Percentiles rank a stretch among this genome's conserved stretches.
Evolutionary conservation across 2,329 filamentous ascomycete genomes (phyloP).

Genomic region (Arthrobotrys megalospora): DNA sequence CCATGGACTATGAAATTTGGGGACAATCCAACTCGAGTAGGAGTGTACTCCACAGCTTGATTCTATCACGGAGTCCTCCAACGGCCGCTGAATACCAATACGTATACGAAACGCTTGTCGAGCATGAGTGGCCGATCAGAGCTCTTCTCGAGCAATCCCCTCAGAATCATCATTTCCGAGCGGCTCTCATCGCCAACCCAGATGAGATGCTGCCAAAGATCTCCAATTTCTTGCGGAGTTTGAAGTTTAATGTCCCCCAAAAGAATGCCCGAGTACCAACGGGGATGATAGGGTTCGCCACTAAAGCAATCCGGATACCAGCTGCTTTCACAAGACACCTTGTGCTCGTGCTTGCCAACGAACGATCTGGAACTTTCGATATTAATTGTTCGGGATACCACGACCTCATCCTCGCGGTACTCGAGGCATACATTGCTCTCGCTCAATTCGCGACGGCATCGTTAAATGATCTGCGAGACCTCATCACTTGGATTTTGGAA

Average conservation of each 20-base stretch:
- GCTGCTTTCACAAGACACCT: constrained; percentile 21
- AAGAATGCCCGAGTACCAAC: background rate
- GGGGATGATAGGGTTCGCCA: background rate
- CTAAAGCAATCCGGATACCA: background rate
- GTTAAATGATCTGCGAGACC: background rate
- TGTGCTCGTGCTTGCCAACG: constrained; percentile 12
- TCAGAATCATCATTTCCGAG: constrained; percentile 13
- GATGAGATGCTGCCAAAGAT: constrained; percentile 33
- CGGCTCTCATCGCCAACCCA: constrained; percentile 1
- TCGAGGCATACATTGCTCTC: constrained; percentile 25
- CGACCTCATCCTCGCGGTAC: background rate
- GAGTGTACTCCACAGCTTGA: background rate
- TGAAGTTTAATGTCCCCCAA: background rate
- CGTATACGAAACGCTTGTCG: constrained; percentile 2
- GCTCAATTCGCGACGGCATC: constrained; percentile 2
- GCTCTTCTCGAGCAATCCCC: constrained; percentile 17
- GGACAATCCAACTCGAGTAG: background rate
- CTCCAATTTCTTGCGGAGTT: background rate
- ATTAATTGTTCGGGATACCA: constrained; percentile 8
- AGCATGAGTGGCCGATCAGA: constrained; percentile 9
- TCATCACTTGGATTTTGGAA: constrained; percentile 14
- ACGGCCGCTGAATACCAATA: background rate
- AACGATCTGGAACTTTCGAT: background rate
- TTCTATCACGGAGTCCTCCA: background rate
- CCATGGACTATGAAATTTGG: background rate